Evolutionary conservation across 768 basidiomycete species (phyloP), one percentile per base, ranked within the genome.

Genomic region (Lentinus brumalis): DNA sequence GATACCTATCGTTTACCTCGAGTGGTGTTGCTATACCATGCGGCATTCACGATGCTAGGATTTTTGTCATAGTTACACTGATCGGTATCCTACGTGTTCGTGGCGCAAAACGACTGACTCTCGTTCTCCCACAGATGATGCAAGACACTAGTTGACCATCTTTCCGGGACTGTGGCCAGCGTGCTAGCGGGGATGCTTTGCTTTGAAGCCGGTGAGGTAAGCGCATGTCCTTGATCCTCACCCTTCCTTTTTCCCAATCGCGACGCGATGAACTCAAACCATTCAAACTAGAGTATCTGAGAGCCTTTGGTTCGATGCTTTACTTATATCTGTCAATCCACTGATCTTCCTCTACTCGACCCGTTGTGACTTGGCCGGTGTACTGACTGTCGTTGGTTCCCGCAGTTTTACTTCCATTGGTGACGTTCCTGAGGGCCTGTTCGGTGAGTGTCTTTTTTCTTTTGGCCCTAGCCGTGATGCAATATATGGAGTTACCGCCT

Each of bases 271-370:
- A 91, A 78, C 63, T 75, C 71, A 79, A 76, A 78, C 69, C 75
- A 82, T 85, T 89, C 89, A 92, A 92, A 92, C 90, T 92, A 92
- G 89, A 92, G 89, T 92, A 86, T 91, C 81, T 92, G 90, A 92
- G 90, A 75, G 86, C 80, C 64, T 67, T 5, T 41, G 74, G 82
- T 83, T 77, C 87, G 68, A 87, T 91, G 90, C 83, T 91, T 86
- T 87, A 62, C 81, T 62, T 73, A 68, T 81, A 77, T 79, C 82
- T 83, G 78, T 81, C 79, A 80, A 81, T 85, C 83, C 79, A 80
- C 88, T 89, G 88, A 90, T 71, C 60, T 67, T 57, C 31, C 16
- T 15, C 15, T 45, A 18, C 44, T 10, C 50, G 10, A 46, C 39
- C 8, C 46, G 44, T 53, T 16, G 14, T 30, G 15, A 2, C 29